Conservation (phyloP, 1,284 basidiomycete genomes). For the Moesziomyces sp. region DNA sequence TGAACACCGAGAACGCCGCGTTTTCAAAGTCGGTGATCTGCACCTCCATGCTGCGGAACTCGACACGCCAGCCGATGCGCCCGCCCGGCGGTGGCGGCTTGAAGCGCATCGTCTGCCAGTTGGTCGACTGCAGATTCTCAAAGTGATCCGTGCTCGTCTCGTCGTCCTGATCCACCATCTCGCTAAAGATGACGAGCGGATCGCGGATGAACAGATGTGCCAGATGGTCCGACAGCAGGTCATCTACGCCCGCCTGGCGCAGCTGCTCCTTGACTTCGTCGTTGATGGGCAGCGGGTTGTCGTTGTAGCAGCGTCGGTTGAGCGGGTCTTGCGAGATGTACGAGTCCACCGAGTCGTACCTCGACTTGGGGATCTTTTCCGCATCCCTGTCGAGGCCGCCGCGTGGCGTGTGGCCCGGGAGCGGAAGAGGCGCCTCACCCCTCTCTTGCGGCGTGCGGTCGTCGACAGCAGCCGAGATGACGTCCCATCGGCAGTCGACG, state of each 20-base stretch:
- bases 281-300: constrained; percentile 84
- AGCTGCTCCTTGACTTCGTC: constrained; percentile 69
- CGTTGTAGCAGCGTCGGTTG: constrained; percentile 93
- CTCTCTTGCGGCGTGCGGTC: constrained; percentile 95
- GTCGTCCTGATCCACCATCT: constrained; percentile 93
- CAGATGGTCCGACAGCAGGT: constrained; percentile 87
- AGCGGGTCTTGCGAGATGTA: constrained; percentile 89
- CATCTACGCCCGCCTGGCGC: constrained; percentile 77
- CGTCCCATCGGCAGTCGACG: constrained; percentile 98
- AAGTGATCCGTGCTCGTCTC: constrained; percentile 90
- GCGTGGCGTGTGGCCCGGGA: constrained; percentile 32
- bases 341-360: constrained; percentile 94
- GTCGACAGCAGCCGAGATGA: constrained; percentile 95
- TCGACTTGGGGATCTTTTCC: constrained; percentile 85
- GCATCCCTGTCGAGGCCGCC: constrained; percentile 33
- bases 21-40: constrained; percentile 99
- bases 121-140: constrained; percentile 99
- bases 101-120: constrained; percentile 99
- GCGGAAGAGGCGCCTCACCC: constrained; percentile 72
- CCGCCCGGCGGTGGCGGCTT: constrained; percentile 90
- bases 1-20: constrained; percentile 93
- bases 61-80: constrained; percentile 95
- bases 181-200: constrained; percentile 93
- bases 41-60: constrained; percentile 98
- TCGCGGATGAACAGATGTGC: constrained; percentile 98